Percentiles rank a stretch among this genome's conserved stretches.
Evolutionary conservation across 164 flowering plant species (phyloP).

Genomic region (Sedum album): DNA sequence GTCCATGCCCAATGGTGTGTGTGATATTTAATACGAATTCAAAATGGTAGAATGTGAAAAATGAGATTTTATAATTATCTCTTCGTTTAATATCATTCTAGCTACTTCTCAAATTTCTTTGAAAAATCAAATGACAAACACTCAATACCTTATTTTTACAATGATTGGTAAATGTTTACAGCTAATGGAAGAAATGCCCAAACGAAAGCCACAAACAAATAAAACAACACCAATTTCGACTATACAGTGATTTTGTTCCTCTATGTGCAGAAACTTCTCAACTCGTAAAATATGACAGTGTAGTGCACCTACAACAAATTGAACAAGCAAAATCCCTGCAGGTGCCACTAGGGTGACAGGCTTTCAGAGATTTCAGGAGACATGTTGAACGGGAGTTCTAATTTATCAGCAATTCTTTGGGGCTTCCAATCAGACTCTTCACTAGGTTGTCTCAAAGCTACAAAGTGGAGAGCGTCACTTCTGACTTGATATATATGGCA

Average conservation of each 20-base stretch:
- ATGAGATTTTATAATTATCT: too few relatives aligned
- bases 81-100: too few relatives aligned
- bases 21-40: too few relatives aligned
- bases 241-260: neutral
- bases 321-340: neutral
- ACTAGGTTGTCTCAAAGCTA: slow-evolving; percentile 55
- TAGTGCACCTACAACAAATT: neutral
- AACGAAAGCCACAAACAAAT: neutral
- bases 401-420: slow-evolving; percentile 42
- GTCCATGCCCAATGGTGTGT: too few relatives aligned
- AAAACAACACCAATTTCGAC: neutral
- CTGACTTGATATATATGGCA: slow-evolving; percentile 79
- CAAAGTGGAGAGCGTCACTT: slow-evolving; percentile 87
- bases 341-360: neutral
- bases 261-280: neutral
- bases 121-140: too few relatives aligned
- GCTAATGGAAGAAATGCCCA: neutral
- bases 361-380: neutral
- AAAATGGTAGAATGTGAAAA: too few relatives aligned
- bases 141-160: too few relatives aligned
- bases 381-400: slow-evolving; percentile 11
- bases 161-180: neutral
- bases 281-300: neutral
- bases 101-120: too few relatives aligned
- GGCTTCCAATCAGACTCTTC: slow-evolving; percentile 84